Evolutionary conservation across 2,329 filamentous ascomycete genomes (phyloP).

Genomic region (Salinomyces thailandicus): DNA sequence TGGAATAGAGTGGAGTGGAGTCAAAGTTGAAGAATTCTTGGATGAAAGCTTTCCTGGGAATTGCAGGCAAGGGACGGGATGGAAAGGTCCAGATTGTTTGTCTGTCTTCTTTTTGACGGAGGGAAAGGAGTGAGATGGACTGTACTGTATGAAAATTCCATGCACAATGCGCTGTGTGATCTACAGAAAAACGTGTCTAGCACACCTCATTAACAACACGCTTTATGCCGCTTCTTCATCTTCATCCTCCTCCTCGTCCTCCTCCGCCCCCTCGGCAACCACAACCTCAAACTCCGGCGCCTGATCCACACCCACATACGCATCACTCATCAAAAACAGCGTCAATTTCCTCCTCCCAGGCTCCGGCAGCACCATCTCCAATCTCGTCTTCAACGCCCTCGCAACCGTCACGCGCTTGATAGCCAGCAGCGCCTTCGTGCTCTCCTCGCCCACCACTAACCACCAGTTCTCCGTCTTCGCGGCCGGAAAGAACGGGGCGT

Average conservation of each 20-base stretch:
- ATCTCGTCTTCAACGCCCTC: conserved; percentile 61
- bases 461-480: conserved; percentile 98
- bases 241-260: conserved; percentile 78
- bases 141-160: no score
- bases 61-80: no score
- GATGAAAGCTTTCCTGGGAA: no score
- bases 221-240: conserved; percentile 31
- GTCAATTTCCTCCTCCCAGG: conserved; percentile 80
- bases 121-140: no score
- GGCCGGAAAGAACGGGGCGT: conserved; percentile 85
- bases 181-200: no score
- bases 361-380: conserved; percentile 81
- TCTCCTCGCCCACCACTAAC: conserved; percentile 90
- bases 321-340: conserved; percentile 92
- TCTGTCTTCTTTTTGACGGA: no score
- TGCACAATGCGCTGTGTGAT: no score
- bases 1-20: no score
- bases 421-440: conserved; percentile 72
- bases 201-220: no score
- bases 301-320: conserved; percentile 93
- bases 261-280: conserved; percentile 87
- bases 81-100: no score
- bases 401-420: conserved; percentile 92
- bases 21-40: no score
- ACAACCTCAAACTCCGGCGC: conserved; percentile 79